Conservation (phyloP, 805 yeast genomes). For the Blastobotrys terrestris region DNA sequence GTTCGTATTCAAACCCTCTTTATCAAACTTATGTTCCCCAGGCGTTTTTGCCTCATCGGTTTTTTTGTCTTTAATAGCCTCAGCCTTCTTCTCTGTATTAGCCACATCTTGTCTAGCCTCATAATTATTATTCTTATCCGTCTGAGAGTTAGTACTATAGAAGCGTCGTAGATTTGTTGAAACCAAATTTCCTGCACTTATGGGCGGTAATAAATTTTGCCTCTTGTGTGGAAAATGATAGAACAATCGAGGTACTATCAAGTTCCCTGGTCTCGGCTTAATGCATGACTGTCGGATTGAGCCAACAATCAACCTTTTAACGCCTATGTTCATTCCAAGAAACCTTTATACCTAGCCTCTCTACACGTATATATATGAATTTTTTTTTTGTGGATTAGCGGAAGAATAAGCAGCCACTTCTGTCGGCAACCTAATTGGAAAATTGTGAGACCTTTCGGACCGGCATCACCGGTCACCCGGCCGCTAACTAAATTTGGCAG, state of each 20-base stretch:
- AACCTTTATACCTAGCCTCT: background rate
- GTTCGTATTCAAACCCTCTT: background rate
- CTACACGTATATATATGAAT: background rate
- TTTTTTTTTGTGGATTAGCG: background rate
- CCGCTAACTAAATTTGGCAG: background rate
- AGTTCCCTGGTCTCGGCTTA: background rate
- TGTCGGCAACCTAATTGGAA: background rate
- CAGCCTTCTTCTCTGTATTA: background rate
- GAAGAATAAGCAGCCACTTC: background rate
- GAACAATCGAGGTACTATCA: background rate
- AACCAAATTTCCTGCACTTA: background rate
- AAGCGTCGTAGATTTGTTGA: background rate
- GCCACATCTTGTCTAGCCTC: background rate
- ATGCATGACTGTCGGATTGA: background rate
- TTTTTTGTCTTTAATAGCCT: background rate
- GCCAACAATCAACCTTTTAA: background rate
- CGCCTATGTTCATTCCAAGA: background rate
- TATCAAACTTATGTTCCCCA: background rate
- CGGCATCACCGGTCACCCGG: background rate
- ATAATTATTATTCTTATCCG: background rate
- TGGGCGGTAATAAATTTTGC: background rate
- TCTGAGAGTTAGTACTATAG: background rate
- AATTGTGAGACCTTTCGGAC: background rate
- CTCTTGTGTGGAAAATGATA: background rate
- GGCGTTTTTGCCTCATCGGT: background rate